Evolutionary conservation across 1,284 basidiomycete species (phyloP).

Genomic region (Paramarasmius palmivorus): DNA sequence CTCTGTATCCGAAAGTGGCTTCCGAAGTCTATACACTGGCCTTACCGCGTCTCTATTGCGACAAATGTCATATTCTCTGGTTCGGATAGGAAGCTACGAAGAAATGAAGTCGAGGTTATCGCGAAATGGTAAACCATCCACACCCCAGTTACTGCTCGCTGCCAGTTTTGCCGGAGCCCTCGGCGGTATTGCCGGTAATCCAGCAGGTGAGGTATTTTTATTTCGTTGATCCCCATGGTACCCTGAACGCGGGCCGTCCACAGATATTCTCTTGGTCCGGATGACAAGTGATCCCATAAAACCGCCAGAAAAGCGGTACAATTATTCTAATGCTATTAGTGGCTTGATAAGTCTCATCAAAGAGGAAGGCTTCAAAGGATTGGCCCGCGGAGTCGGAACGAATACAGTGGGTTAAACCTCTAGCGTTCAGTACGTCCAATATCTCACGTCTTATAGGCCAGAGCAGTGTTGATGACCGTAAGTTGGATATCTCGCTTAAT

Average conservation of each 20-base stretch:
- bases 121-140: conserved; percentile 47
- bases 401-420: conserved; percentile 58
- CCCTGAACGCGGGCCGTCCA: conserved; percentile 8
- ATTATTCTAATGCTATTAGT: conserved; percentile 76
- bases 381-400: conserved; percentile 78
- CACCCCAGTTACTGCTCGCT: conserved; percentile 57
- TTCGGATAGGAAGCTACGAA: conserved; percentile 86
- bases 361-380: conserved; percentile 71
- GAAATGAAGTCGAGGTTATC: conserved; percentile 63
- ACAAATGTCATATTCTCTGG: conserved; percentile 92
- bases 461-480: conserved; percentile 90
- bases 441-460: conserved; percentile 39
- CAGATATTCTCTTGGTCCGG: conserved; percentile 77
- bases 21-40: conserved; percentile 79
- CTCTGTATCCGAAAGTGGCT: conserved; percentile 61
- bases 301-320: conserved; percentile 71
- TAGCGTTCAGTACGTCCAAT: conserved; percentile 3
- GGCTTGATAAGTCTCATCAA: conserved; percentile 67
- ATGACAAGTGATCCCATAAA: conserved; percentile 87
- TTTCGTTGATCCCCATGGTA: neutral
- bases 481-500: conserved; percentile 12
- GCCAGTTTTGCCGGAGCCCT: conserved; percentile 75
- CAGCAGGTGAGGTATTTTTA: conserved; percentile 55
- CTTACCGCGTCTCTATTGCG: conserved; percentile 83
- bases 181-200: conserved; percentile 82